Evolutionary conservation across 2,329 filamentous ascomycete genomes (phyloP).

Genomic region (Ophiocordyceps camponoti-floridani): DNA sequence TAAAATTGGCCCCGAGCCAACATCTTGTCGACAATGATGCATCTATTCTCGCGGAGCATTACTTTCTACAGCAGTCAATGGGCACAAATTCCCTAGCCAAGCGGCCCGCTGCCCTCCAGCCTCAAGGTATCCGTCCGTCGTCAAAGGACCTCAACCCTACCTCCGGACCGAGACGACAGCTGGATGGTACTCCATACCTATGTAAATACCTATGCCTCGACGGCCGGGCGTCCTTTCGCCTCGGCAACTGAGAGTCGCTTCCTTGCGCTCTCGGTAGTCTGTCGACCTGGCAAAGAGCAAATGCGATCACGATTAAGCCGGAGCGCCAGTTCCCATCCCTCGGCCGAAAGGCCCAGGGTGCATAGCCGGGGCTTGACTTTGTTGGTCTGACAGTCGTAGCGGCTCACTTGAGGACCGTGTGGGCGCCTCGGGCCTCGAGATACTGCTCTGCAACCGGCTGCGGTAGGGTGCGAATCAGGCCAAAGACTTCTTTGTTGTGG

Average conservation of each 20-base stretch:
- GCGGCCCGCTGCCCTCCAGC: no score
- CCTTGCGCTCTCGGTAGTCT: slow-evolving; percentile 68
- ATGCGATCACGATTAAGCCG: slow-evolving; percentile 92
- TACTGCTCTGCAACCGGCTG: slow-evolving; percentile 78
- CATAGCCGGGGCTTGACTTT: slow-evolving; percentile 95
- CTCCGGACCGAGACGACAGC: not conserved
- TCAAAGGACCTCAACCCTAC: not conserved
- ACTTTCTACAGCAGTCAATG: no score
- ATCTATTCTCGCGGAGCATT: no score
- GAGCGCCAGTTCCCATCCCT: slow-evolving; percentile 79
- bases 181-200: no score
- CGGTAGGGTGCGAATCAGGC: slow-evolving; percentile 59
- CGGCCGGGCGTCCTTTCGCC: slow-evolving; percentile 31
- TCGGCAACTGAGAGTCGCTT: slow-evolving; percentile 43
- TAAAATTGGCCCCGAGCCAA: no score
- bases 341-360: slow-evolving; percentile 61
- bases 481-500: slow-evolving; percentile 84
- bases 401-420: slow-evolving; percentile 73
- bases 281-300: slow-evolving; percentile 63
- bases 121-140: no score
- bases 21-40: no score
- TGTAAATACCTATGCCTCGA: slow-evolving; percentile 40
- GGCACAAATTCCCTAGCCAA: no score
- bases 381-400: slow-evolving; percentile 52
- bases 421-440: slow-evolving; percentile 75